These are phyloP conservation scores for Leccinum pellstonianum DNA, from an alignment of 768 basidiomycete species.

Conservation along the genomic window DNA sequence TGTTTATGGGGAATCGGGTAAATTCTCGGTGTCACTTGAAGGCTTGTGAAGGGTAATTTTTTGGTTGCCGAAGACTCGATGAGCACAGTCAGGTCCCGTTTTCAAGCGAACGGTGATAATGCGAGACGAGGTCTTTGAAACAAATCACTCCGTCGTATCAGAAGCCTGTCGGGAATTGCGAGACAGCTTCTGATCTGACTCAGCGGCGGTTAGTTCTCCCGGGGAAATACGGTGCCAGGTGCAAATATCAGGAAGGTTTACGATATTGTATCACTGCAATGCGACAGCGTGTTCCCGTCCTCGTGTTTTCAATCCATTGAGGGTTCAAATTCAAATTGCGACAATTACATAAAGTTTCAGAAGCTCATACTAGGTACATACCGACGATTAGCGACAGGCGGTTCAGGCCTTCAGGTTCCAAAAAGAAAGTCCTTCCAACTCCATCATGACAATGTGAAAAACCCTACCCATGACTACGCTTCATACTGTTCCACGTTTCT, in stretches of 20 bases:
- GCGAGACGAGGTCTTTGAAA: not conserved
- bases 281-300: no score
- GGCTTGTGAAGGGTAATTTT: not conserved
- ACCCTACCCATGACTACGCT: not conserved
- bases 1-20: not conserved
- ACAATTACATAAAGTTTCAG: no score
- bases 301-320: no score
- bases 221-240: not conserved
- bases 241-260: not conserved
- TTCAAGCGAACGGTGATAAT: not conserved
- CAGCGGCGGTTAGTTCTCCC: not conserved
- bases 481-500: constrained; percentile 9
- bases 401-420: not conserved
- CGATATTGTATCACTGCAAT: no score
- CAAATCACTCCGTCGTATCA: not conserved
- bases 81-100: not conserved
- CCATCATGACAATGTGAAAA: not conserved
- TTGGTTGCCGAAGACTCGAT: not conserved
- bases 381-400: no score
- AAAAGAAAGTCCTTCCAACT: not conserved
- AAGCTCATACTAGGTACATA: no score
- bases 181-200: not conserved
- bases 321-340: no score
- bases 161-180: not conserved
- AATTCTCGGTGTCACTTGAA: not conserved